Base-by-base conservation (phyloP, 1,139 yeast species). In the Taphrina wiesneri region DNA sequence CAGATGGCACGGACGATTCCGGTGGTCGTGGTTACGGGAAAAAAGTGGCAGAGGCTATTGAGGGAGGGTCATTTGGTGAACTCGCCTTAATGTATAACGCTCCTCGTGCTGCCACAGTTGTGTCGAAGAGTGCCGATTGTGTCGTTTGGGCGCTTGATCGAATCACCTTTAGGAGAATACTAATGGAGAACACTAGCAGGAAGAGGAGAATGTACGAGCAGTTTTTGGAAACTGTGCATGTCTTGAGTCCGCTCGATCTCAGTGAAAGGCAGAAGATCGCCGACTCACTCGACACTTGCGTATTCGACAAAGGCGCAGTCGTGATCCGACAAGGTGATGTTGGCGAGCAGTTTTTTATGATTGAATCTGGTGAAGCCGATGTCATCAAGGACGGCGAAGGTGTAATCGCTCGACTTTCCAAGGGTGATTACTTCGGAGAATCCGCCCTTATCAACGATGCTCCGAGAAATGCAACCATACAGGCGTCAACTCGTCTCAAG, bases 351-450 rank as follows among this genome's bases (percentile, higher is more conserved):
- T 93, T 93, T 74, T 93, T 89, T 76, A 82, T 93, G 71, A 88
- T 93, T 69, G 98, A 91, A 77, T 82, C 86, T 72, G 99, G 99
- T 69, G 83, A 82, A 68, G 96, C 96, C 68, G 84, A 85, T 70
- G 96, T 93, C 46, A 76, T 82, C 56, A 85, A 83, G 71, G 78
- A 81, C 63, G 82, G 79, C 52, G 83, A 84, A 65, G 92, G 93
- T 26, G 80, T 82, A 53, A 82, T 92, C 51, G 83, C 82, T 43
- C 80, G 80, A 25, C 81, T 90, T 70, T 77, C 82, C 57, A 87
- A 88, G 74, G 98, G 98, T 70, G 96, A 89, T 74, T 93, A 93
- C 77, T 93, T 93, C 77, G 99, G 99, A 71, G 99, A 93, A 78
- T 86, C 93, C 70, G 98, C 99, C 1, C 81, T 93, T 72, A 81